phyloP scores from a whole-genome alignment of 2,329 filamentous ascomycete species.

The Fusarium sp. region DNA sequence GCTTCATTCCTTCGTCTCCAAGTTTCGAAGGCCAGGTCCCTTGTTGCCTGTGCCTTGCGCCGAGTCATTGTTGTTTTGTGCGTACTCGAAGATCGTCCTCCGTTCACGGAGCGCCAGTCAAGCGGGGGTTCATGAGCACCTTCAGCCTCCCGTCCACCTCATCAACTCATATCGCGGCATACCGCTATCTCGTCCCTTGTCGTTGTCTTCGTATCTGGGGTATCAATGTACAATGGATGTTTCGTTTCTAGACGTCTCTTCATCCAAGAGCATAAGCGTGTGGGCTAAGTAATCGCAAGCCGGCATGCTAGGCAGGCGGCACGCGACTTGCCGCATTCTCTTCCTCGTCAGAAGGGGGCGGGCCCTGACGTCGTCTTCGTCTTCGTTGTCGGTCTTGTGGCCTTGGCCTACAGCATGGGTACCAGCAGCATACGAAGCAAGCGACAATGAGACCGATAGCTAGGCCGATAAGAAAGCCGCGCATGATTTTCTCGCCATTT shows the following conservation, averaged over 20 bases:
- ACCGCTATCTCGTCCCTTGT: background rate
- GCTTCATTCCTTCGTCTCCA: background rate
- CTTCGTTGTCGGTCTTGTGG: slow-evolving; percentile 32
- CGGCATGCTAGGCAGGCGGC: slow-evolving; percentile 20
- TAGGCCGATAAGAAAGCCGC: slow-evolving; percentile 50
- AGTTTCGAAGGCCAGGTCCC: background rate
- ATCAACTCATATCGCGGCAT: slow-evolving; percentile 6
- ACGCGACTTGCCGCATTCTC: slow-evolving; percentile 19
- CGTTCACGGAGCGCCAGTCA: background rate
- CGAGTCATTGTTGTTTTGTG: background rate
- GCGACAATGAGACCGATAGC: slow-evolving; percentile 48
- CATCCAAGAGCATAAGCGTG: background rate
- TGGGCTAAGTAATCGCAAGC: background rate
- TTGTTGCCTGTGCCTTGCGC: background rate
- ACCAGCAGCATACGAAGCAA: slow-evolving; percentile 50
- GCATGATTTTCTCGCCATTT: slow-evolving; percentile 48
- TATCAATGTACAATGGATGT: background rate
- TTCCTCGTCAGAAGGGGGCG: slow-evolving; percentile 31
- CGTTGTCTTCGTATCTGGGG: background rate
- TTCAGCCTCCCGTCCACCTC: background rate
- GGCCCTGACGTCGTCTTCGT: slow-evolving; percentile 30
- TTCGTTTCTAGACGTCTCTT: background rate
- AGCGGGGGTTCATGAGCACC: background rate
- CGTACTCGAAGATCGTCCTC: background rate
- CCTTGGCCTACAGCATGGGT: slow-evolving; percentile 45